A percentile compares a stretch with the other conserved stretches of the same genome.
Evolutionary conservation across 306 rosid genomes (phyloP).

Genomic region (Vigna reflexopilosa): DNA sequence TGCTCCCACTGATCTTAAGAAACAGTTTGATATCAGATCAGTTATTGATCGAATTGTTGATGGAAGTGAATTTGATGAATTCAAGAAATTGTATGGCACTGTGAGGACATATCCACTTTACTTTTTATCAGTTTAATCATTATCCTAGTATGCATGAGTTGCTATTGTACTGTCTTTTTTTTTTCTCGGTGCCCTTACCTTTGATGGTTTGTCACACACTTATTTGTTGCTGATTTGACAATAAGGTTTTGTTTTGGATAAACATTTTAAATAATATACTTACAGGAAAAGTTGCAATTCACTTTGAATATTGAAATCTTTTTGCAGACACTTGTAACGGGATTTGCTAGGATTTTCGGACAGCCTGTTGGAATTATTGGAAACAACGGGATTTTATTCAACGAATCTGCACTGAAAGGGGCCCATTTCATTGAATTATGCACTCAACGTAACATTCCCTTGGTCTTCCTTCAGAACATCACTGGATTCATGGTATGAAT

Average conservation of each 20-base stretch:
- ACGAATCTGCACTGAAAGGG: conserved; percentile 94
- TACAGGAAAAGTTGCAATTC: background rate
- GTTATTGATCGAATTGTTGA: conserved; percentile 90
- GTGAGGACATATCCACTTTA: conserved; percentile 69
- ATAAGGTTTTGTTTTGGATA: background rate
- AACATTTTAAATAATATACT: background rate
- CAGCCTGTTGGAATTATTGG: conserved; percentile 98
- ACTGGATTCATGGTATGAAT: conserved; percentile 92
- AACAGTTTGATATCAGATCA: conserved; percentile 86
- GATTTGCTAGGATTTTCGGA: conserved; percentile 87
- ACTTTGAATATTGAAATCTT: conserved; percentile 8
- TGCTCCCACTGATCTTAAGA: conserved; percentile 91
- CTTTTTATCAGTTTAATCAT: conserved; percentile 30
- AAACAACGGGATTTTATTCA: conserved; percentile 90
- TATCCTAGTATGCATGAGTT: conserved; percentile 14
- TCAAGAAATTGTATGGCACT: conserved; percentile 97
- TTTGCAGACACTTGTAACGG: conserved; percentile 96
- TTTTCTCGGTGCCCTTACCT: background rate
- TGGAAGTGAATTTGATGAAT: conserved; percentile 97
- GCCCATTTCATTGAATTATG: conserved; percentile 95
- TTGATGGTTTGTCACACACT: conserved; percentile 15
- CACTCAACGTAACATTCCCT: conserved; percentile 82
- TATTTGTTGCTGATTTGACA: conserved; percentile 34
- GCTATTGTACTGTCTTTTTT: background rate
- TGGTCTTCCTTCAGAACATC: conserved; percentile 97